Evolutionary conservation across 1,284 basidiomycete species (phyloP).

Genomic region (Spongispora temasekensis): DNA sequence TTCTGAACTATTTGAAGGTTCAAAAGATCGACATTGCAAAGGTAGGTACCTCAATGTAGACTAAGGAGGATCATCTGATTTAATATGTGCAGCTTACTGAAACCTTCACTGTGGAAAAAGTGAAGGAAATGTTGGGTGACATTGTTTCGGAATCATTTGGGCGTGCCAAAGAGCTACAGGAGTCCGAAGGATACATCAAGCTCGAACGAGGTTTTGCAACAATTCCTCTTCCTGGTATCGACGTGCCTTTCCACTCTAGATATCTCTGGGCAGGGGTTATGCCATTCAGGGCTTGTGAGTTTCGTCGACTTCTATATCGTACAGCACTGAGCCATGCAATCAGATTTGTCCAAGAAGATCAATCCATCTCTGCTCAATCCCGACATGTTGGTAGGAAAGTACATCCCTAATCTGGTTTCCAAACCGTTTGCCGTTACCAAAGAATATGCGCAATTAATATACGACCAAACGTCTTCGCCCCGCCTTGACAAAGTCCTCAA

Average conservation of each 20-base stretch:
- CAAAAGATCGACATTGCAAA: slow-evolving; percentile 97
- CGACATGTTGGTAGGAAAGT: slow-evolving; percentile 90
- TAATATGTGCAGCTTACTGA: slow-evolving; percentile 69
- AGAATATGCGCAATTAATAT: slow-evolving; percentile 92
- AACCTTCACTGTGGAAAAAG: slow-evolving; percentile 81
- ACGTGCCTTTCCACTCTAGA: slow-evolving; percentile 98
- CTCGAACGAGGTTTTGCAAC: slow-evolving; percentile 97
- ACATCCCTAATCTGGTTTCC: slow-evolving; percentile 97
- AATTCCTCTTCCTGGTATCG: slow-evolving; percentile 95
- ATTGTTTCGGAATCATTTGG: slow-evolving; percentile 87
- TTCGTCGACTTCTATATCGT: slow-evolving; percentile 7
- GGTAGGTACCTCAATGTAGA: slow-evolving; percentile 44
- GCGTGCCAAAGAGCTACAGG: slow-evolving; percentile 78
- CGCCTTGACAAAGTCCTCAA: slow-evolving; percentile 91
- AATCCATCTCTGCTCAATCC: slow-evolving; percentile 88
- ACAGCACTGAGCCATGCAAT: slow-evolving; percentile 12
- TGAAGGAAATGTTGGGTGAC: slow-evolving; percentile 89
- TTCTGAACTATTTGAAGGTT: slow-evolving; percentile 94
- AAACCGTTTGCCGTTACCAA: slow-evolving; percentile 91
- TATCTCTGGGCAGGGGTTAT: slow-evolving; percentile 99
- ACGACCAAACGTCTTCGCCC: slow-evolving; percentile 92
- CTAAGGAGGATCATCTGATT: slow-evolving; percentile 5
- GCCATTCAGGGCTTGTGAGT: slow-evolving; percentile 90
- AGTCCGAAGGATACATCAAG: slow-evolving; percentile 86
- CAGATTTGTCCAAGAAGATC: slow-evolving; percentile 98